Evolutionary conservation across 768 basidiomycete genomes (phyloP).

Genomic region (Leccinum subgranulosum): DNA sequence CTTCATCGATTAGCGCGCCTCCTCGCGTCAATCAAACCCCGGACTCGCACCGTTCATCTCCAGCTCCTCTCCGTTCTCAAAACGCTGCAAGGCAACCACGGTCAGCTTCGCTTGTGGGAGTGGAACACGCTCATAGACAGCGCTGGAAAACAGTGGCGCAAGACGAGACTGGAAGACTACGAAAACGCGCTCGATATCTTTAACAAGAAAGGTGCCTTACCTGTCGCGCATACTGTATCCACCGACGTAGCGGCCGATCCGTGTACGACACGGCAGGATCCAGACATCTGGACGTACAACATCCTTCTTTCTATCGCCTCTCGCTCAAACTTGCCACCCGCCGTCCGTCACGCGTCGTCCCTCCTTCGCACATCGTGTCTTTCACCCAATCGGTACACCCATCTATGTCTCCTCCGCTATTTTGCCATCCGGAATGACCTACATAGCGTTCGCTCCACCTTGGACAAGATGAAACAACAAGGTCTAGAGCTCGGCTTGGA

Average conservation of each 20-base stretch:
- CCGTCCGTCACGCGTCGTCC: conserved; percentile 50
- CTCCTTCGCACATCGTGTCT: conserved; percentile 54
- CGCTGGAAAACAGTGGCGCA: conserved; percentile 65
- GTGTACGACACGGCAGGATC: conserved; percentile 26
- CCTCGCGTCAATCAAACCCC: conserved; percentile 51
- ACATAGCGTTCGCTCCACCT: conserved; percentile 50
- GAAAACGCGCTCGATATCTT: conserved; percentile 57
- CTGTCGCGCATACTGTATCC: neutral
- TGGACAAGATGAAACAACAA: conserved; percentile 51
- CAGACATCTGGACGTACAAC: conserved; percentile 70
- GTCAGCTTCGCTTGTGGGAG: conserved; percentile 55
- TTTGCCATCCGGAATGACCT: conserved; percentile 48
- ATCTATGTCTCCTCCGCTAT: conserved; percentile 57
- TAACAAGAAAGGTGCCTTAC: conserved; percentile 52
- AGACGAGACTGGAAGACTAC: conserved; percentile 55
- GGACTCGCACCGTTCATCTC: conserved; percentile 57
- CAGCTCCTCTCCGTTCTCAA: conserved; percentile 68
- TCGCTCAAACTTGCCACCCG: conserved; percentile 40
- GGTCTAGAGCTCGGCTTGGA: conserved; percentile 55
- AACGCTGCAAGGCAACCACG: conserved; percentile 53
- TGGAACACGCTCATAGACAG: conserved; percentile 75
- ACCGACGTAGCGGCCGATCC: conserved; percentile 7
- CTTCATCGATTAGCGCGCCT: conserved; percentile 63
- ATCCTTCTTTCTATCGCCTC: conserved; percentile 64
- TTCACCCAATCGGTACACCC: conserved; percentile 58